Evolutionary conservation across 352 stramenopile genomes (phyloP).

Genomic region (Phytopythium aichiense): DNA sequence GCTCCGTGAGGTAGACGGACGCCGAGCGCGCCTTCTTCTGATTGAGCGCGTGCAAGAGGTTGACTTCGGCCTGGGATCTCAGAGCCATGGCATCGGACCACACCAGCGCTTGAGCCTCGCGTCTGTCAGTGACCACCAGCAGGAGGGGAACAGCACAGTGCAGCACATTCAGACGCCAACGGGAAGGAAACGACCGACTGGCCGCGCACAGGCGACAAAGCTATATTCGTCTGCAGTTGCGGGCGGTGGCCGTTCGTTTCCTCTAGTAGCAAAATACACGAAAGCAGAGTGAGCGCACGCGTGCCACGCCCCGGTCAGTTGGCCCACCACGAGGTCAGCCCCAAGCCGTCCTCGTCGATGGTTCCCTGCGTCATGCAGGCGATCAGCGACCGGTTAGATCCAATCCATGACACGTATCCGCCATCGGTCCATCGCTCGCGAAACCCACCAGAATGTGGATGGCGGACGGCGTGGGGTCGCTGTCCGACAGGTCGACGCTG

Average conservation of each 20-base stretch:
- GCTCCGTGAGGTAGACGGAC: slow-evolving; percentile 35
- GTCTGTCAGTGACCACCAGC: not conserved
- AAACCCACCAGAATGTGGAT: slow-evolving; percentile 81
- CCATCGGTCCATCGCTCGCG: not conserved
- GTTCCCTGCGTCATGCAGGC: slow-evolving; percentile 43
- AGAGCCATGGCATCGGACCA: slow-evolving; percentile 20
- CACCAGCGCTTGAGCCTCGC: not conserved
- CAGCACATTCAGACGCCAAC: not conserved
- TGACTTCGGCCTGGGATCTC: slow-evolving; percentile 48
- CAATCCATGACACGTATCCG: not conserved
- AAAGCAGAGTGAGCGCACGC: slow-evolving; percentile 1
- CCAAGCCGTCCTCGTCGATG: slow-evolving; percentile 85
- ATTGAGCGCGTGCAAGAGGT: slow-evolving; percentile 42
- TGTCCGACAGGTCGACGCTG: slow-evolving; percentile 82
- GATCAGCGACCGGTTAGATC: not conserved
- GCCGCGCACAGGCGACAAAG: not conserved
- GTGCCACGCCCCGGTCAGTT: slow-evolving; percentile 10
- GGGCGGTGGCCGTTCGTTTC: not conserved
- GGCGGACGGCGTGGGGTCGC: slow-evolving; percentile 74
- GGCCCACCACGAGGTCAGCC: slow-evolving; percentile 82
- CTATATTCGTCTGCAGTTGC: not conserved
- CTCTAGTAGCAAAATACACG: slow-evolving; percentile 4
- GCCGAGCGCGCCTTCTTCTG: slow-evolving; percentile 41
- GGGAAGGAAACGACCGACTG: not conserved
- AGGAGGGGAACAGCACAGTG: not conserved